phyloP scores from a whole-genome alignment of 2,329 filamentous ascomycete genomes.

The Paraphoma chrysanthemicola region DNA sequence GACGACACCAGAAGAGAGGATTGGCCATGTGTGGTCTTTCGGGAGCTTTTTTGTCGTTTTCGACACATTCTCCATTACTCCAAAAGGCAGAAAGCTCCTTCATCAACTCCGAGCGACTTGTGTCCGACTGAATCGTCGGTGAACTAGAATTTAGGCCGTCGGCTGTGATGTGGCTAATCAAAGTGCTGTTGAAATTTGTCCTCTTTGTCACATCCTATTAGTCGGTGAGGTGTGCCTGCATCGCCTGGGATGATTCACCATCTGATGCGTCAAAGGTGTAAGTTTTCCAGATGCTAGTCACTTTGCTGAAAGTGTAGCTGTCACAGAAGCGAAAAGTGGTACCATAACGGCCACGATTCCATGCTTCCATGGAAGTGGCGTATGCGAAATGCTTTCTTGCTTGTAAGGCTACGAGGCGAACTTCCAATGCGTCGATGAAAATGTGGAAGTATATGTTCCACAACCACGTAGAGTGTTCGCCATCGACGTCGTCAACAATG shows the following conservation, averaged over 20 bases:
- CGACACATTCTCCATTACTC: constrained; percentile 30
- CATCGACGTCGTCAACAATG: constrained; percentile 52
- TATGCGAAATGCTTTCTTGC: constrained; percentile 52
- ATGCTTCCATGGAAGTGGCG: constrained; percentile 51
- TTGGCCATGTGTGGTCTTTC: constrained; percentile 32
- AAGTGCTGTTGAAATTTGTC: neutral
- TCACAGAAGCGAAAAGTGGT: constrained; percentile 58
- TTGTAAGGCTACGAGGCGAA: constrained; percentile 51
- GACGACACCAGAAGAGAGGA: constrained; percentile 51
- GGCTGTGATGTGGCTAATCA: neutral
- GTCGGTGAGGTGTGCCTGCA: neutral
- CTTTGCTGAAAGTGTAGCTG: constrained; percentile 52
- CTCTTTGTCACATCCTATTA: constrained; percentile 2
- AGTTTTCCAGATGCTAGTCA: constrained; percentile 51
- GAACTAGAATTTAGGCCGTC: constrained; percentile 25
- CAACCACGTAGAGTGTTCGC: constrained; percentile 36
- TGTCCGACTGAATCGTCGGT: constrained; percentile 21
- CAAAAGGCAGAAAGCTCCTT: constrained; percentile 14
- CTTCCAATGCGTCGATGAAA: constrained; percentile 51
- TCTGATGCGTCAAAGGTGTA: constrained; percentile 29
- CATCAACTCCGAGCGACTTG: too few relatives aligned
- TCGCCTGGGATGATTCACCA: neutral
- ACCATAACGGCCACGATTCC: constrained; percentile 57
- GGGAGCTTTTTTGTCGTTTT: constrained; percentile 18
- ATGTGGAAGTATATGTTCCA: constrained; percentile 67